These are phyloP conservation scores for Glycine tomentella DNA, from an alignment of 306 rosid species.

Conservation along the genomic window DNA sequence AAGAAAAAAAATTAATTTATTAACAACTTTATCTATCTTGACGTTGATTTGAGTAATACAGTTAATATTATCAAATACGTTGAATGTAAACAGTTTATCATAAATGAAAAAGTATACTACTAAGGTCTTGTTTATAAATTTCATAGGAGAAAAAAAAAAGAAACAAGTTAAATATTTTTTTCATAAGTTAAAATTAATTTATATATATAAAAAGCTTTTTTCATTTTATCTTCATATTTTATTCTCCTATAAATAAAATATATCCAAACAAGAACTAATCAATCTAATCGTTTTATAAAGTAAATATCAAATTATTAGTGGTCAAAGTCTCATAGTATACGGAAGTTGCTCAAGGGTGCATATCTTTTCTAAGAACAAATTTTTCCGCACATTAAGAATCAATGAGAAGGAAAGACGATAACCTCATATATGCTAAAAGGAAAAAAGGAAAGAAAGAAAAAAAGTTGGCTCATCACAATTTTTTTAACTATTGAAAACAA, in stretches of 20 bases:
- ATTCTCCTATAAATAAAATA: too few species aligned
- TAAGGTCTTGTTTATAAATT: too few species aligned
- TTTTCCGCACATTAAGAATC: slow-evolving; percentile 37
- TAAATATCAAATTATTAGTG: neutral
- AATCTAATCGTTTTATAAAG: too few species aligned
- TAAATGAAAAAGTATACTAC: too few species aligned
- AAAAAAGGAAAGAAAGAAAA: too few species aligned
- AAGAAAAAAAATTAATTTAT: too few species aligned
- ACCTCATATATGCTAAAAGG: neutral
- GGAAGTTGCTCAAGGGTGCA: neutral
- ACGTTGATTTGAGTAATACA: neutral
- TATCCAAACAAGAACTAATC: too few species aligned
- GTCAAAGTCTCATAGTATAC: neutral
- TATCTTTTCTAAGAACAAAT: slow-evolving; percentile 2
- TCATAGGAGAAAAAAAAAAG: too few species aligned
- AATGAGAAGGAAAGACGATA: slow-evolving; percentile 41
- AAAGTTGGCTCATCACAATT: slow-evolving; percentile 36
- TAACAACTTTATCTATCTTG: neutral
- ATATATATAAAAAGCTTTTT: too few species aligned
- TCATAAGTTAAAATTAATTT: too few species aligned
- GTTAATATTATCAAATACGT: neutral
- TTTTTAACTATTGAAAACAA: slow-evolving; percentile 8
- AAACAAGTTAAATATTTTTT: too few species aligned
- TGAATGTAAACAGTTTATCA: neutral
- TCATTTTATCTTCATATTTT: too few species aligned